Conservation (phyloP, 1,139 yeast species). For the Nakaseomyces delphensis region DNA sequence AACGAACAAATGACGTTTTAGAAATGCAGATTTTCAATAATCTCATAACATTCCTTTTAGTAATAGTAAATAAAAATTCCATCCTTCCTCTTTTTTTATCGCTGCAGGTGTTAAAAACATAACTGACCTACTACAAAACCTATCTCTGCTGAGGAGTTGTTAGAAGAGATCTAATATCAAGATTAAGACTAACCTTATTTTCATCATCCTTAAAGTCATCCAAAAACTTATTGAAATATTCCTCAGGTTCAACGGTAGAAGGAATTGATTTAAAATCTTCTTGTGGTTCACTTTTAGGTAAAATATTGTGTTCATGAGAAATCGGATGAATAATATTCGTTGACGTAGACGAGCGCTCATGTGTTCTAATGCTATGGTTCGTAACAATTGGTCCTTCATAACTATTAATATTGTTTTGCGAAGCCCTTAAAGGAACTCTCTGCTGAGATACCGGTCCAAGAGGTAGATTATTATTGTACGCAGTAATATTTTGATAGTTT, state of each 20-base stretch:
- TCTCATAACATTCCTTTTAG: no score
- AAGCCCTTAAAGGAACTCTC: neutral
- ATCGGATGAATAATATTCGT: neutral
- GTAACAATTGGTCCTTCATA: neutral
- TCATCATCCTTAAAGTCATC: conserved; percentile 12
- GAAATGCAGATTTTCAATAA: no score
- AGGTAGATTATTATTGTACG: neutral
- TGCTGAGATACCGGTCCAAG: neutral
- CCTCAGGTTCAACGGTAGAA: conserved; percentile 12
- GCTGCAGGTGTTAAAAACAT: no score
- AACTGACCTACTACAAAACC: neutral
- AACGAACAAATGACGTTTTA: no score
- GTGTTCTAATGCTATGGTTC: neutral
- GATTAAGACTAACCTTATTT: neutral
- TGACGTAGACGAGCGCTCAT: conserved; percentile 8
- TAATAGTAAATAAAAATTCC: no score
- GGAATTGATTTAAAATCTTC: conserved; percentile 3
- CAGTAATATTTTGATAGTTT: neutral
- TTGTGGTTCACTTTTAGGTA: neutral
- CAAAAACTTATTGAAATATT: conserved; percentile 13
- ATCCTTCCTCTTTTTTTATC: no score
- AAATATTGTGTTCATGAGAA: neutral
- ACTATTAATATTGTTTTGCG: neutral
- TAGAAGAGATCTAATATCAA: conserved; percentile 1
- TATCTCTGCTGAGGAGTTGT: conserved; percentile 3